Conservation (phyloP, 2,329 filamentous ascomycete genomes). For the Colletotrichum falcatum region DNA sequence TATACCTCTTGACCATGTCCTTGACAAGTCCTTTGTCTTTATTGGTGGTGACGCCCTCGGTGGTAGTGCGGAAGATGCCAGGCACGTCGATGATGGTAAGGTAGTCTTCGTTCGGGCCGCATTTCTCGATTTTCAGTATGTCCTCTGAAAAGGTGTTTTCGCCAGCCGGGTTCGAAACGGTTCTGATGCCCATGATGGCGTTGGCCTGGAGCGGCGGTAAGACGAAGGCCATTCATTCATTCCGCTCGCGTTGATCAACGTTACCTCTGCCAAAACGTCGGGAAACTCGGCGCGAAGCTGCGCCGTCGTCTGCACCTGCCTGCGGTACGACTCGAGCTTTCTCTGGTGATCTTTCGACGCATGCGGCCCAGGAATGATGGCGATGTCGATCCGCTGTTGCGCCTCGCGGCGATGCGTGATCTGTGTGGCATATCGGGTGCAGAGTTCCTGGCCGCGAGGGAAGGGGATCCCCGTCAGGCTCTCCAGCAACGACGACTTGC, state of each 20-base stretch:
- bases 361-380: constrained; percentile 22
- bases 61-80: no score
- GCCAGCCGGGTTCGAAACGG: no score
- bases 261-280: neutral
- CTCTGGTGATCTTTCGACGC: neutral
- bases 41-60: no score
- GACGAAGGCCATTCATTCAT: no score
- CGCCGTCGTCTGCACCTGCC: neutral
- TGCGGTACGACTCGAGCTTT: neutral
- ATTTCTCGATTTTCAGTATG: no score
- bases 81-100: no score
- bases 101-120: no score
- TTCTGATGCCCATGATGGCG: no score
- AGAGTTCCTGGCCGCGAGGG: constrained; percentile 46
- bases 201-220: no score
- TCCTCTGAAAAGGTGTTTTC: no score
- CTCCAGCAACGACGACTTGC: constrained; percentile 50
- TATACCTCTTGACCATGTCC: no score
- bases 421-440: constrained; percentile 49
- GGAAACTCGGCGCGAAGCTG: neutral
- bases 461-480: constrained; percentile 50
- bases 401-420: constrained; percentile 38
- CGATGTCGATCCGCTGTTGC: constrained; percentile 16
- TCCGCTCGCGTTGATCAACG: neutral
- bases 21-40: no score